Percentiles rank a stretch among this genome's conserved stretches.
These are phyloP conservation scores for Magnaporthiopsis poae DNA, from an alignment of 2,329 filamentous ascomycete species.

Conservation along the genomic window DNA sequence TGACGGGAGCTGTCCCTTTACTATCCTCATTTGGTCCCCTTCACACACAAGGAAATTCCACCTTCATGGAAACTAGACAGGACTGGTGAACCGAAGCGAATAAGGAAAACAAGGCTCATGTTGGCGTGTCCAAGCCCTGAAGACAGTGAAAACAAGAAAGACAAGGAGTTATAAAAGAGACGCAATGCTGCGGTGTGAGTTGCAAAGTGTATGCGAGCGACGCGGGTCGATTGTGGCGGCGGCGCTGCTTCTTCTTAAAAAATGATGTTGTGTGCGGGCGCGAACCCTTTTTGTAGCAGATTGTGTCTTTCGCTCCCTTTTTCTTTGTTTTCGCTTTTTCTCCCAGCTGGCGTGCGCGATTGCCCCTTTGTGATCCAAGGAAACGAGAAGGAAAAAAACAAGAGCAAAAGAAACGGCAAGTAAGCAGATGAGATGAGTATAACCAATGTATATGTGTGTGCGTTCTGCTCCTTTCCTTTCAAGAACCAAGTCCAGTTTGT, in stretches of 20 bases:
- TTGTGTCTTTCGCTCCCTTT: background rate
- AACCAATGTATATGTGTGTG: background rate
- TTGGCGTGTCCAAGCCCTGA: no score
- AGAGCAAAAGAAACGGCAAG: background rate
- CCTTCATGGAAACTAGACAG: no score
- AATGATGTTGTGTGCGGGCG: background rate
- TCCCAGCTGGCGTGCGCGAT: background rate
- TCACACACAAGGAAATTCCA: no score
- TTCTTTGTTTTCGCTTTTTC: background rate
- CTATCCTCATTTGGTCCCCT: no score
- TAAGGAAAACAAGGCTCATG: background rate
- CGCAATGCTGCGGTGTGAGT: background rate
- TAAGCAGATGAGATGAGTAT: no score
- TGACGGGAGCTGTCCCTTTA: no score
- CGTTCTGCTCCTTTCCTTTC: background rate
- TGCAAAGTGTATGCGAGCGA: background rate
- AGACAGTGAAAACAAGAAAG: no score
- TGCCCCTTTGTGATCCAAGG: background rate
- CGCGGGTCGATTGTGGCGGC: background rate
- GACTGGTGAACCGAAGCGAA: background rate
- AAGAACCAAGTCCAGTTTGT: background rate
- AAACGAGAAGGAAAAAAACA: constrained; percentile 1
- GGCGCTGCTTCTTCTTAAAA: background rate
- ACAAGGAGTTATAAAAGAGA: background rate
- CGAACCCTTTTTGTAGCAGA: background rate